Base-by-base conservation (phyloP, 2,329 filamentous ascomycete genomes). In the Hypoxylon sp. region DNA sequence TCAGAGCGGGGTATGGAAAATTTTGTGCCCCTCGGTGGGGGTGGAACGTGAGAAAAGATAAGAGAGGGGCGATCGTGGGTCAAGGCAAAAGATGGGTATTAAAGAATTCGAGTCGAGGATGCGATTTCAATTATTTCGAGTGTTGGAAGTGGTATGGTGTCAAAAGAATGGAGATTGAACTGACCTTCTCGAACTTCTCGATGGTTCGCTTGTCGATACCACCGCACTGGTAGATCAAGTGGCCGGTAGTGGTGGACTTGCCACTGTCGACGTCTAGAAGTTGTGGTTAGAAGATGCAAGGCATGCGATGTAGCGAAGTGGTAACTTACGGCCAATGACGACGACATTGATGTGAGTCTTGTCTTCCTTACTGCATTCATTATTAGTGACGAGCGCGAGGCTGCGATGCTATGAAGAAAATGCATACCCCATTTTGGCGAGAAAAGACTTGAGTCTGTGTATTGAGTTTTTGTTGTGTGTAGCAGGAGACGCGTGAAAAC, bases 201-300 rank as follows among this genome's bases (percentile, higher is more conserved):
- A 99, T 99, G 84, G 94, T 98, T 93, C 95, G 94, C 89, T 94
- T 93, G 92, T 99, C 95, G 81, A 98, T 99, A 93, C 95, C 95
- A 91, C 95, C 95, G 89, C 95, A 98, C 91, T 99, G 94, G 93
- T 98, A 98, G 92, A 99, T 98, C 90, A 99, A 90, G 88, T 94
- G 90, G 83, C 90, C 89, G 77, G 84, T 91, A 81, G 82, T 75
- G 77, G 73, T 74, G 73, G 68, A 75, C 65, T 75, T 94, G 88
- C 94, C 79, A 70, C 72, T 72, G 70, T 73, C 73, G 71, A 71
- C 70, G 72, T 76, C 71, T 74, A 61, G 55, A 62, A 6, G 28
- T 13, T 22, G 11, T 37, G 8, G 67, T 70, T 63, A 69, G 62
- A 20, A 58, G 53, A 32, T n/a, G 32, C 20, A 20, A n/a, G 1